Evolutionary conservation across 257 asterid genomes (phyloP).

Genomic region (Leptodermis oblonga): DNA sequence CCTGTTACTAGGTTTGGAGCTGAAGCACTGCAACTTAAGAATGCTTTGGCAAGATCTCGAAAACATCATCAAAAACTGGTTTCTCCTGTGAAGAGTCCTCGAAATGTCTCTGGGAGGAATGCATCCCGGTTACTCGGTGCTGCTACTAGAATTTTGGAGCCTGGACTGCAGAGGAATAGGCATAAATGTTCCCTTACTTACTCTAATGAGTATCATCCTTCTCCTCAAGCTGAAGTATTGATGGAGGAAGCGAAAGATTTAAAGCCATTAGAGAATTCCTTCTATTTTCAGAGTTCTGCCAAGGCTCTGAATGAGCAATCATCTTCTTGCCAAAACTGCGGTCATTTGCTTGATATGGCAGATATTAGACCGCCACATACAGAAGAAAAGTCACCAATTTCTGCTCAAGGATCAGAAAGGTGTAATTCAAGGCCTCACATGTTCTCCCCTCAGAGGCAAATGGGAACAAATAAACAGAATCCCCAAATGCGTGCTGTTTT

Average conservation of each 20-base stretch:
- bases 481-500: slow-evolving; percentile 17
- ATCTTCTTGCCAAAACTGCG: slow-evolving; percentile 57
- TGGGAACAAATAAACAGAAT: slow-evolving; percentile 23
- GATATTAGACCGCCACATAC: slow-evolving; percentile 20
- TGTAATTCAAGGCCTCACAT: slow-evolving; percentile 27
- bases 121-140: slow-evolving; percentile 75
- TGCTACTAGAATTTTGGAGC: slow-evolving; percentile 81
- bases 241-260: slow-evolving; percentile 27
- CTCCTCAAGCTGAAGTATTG: slow-evolving; percentile 20
- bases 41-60: slow-evolving; percentile 52
- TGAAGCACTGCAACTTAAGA: slow-evolving; percentile 61
- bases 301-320: slow-evolving; percentile 27
- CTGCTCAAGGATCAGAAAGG: slow-evolving; percentile 36
- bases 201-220: slow-evolving; percentile 22
- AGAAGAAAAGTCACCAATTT: slow-evolving; percentile 26
- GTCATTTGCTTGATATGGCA: slow-evolving; percentile 32
- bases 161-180: slow-evolving; percentile 64
- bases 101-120: slow-evolving; percentile 49
- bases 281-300: slow-evolving; percentile 18
- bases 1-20: slow-evolving; percentile 48
- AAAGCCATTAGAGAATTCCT: slow-evolving; percentile 25
- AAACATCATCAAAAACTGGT: slow-evolving; percentile 60
- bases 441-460: slow-evolving; percentile 30
- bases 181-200: slow-evolving; percentile 54
- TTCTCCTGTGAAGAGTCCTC: slow-evolving; percentile 72